Conservation (phyloP, 768 basidiomycete genomes). For the Lenzites betulinus region DNA sequence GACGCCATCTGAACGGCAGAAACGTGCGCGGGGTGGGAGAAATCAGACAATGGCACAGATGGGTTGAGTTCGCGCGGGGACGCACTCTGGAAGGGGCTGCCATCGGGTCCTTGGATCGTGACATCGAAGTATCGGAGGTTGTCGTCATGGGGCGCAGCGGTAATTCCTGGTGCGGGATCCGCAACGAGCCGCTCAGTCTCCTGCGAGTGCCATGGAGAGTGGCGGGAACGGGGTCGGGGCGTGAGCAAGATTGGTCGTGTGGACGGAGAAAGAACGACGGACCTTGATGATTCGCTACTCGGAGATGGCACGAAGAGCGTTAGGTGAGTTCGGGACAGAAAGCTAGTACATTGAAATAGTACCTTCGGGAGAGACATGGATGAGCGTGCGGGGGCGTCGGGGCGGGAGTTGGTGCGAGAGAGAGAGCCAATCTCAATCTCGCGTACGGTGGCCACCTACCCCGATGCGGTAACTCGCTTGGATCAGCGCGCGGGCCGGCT, state of each 20-base stretch:
- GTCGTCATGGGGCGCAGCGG: constrained; percentile 94
- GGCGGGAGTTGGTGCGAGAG: constrained; percentile 4
- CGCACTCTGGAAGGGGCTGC: constrained; percentile 83
- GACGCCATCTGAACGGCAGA: constrained; percentile 63
- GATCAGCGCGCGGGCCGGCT: too few species aligned
- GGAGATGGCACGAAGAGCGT: not conserved
- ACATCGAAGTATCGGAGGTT: constrained; percentile 99
- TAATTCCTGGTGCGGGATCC: constrained; percentile 96
- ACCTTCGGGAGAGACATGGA: constrained; percentile 59
- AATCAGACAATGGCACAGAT: not conserved
- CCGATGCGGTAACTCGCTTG: not conserved
- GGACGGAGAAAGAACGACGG: constrained; percentile 13
- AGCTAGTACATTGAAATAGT: constrained; percentile 6
- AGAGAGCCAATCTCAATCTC: not conserved
- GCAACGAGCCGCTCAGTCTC: constrained; percentile 97
- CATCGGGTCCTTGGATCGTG: constrained; percentile 91
- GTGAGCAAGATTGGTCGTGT: constrained; percentile 18
- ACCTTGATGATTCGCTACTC: constrained; percentile 57
- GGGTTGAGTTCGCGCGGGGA: not conserved
- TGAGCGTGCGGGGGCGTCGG: not conserved
- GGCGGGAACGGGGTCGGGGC: constrained; percentile 19
- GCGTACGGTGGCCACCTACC: not conserved
- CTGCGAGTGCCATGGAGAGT: constrained; percentile 41
- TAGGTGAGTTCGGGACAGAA: not conserved
- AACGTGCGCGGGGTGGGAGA: constrained; percentile 4